Evolutionary conservation across 2,329 filamentous ascomycete genomes (phyloP).

Genomic region (Sclerotinia subarctica): DNA sequence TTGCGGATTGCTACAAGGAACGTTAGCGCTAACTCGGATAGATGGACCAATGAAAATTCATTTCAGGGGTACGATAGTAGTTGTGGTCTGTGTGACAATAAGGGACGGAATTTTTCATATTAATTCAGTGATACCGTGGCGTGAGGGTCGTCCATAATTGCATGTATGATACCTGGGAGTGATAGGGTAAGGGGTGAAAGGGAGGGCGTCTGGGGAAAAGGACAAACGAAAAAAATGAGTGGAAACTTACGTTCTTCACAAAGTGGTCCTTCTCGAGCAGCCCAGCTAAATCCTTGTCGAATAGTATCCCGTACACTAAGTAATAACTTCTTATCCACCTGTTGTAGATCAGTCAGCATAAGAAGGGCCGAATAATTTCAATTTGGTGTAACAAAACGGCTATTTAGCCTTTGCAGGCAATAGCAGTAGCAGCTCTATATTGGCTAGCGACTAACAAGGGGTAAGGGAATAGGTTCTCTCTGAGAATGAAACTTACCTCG

Average conservation of each 20-base stretch:
- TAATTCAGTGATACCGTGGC: not conserved
- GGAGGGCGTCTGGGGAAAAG: slow-evolving; percentile 10
- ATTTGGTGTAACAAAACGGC: slow-evolving; percentile 9
- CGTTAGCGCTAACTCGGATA: slow-evolving; percentile 33
- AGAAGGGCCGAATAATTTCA: slow-evolving; percentile 30
- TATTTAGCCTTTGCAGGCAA: slow-evolving; percentile 10
- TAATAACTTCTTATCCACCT: slow-evolving; percentile 89
- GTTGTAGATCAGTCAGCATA: slow-evolving; percentile 31
- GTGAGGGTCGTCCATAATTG: not conserved
- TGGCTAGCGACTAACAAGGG: not conserved
- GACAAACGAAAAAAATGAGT: slow-evolving; percentile 26
- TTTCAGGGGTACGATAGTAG: not conserved
- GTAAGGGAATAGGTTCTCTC: slow-evolving; percentile 10
- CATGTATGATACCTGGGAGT: slow-evolving; percentile 1
- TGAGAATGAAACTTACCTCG: slow-evolving; percentile 54
- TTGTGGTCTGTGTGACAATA: not conserved
- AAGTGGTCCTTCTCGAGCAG: slow-evolving; percentile 86
- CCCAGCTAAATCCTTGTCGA: slow-evolving; percentile 95
- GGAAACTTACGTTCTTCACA: slow-evolving; percentile 87
- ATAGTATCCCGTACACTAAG: slow-evolving; percentile 87
- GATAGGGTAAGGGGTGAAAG: not conserved
- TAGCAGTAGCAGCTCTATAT: not conserved
- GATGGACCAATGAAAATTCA: slow-evolving; percentile 26
- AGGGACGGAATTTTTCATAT: slow-evolving; percentile 18
- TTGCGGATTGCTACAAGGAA: slow-evolving; percentile 77